phyloP scores from a whole-genome alignment of 345 rosid species.

The Balakata baccata region DNA sequence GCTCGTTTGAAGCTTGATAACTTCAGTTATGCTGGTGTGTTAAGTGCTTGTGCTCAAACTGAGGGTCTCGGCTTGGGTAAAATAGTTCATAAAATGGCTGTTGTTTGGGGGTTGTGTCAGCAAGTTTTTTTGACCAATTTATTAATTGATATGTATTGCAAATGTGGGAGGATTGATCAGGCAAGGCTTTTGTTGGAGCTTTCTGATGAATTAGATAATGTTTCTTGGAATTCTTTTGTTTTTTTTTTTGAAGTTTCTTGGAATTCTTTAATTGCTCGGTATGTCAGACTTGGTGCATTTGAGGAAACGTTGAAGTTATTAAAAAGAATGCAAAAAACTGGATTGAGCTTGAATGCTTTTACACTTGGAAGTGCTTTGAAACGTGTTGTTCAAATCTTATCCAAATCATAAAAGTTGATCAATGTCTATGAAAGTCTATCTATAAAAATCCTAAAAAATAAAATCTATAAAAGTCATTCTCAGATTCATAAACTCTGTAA shows the following conservation, averaged over 20 bases:
- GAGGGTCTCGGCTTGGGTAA: conserved; percentile 39
- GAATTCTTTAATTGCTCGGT: conserved; percentile 54
- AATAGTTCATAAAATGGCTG: conserved; percentile 40
- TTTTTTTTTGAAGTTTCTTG: too few species aligned
- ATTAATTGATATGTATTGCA: conserved; percentile 48
- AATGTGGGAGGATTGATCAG: conserved; percentile 39
- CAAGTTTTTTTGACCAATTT: conserved; percentile 30
- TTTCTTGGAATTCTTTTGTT: conserved; percentile 56
- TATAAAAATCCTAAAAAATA: too few species aligned
- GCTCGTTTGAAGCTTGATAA: conserved; percentile 40
- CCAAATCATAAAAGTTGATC: too few species aligned
- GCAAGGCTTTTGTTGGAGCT: conserved; percentile 44
- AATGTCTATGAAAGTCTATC: too few species aligned
- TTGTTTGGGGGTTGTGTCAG: conserved; percentile 33
- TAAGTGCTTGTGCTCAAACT: conserved; percentile 38
- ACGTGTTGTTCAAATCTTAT: conserved; percentile 34
- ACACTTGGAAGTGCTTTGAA: conserved; percentile 49
- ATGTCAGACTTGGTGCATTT: conserved; percentile 35
- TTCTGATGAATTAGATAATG: conserved; percentile 34
- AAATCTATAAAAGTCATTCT: too few species aligned
- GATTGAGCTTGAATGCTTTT: conserved; percentile 33
- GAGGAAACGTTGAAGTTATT: conserved; percentile 37
- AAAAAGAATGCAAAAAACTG: conserved; percentile 40
- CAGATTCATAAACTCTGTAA: too few species aligned
- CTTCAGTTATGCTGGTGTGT: conserved; percentile 46